Evolutionary conservation across 2,329 filamentous ascomycete genomes (phyloP), one percentile per base, ranked within the genome.

Genomic region (Paraphaeosphaeria minitans): DNA sequence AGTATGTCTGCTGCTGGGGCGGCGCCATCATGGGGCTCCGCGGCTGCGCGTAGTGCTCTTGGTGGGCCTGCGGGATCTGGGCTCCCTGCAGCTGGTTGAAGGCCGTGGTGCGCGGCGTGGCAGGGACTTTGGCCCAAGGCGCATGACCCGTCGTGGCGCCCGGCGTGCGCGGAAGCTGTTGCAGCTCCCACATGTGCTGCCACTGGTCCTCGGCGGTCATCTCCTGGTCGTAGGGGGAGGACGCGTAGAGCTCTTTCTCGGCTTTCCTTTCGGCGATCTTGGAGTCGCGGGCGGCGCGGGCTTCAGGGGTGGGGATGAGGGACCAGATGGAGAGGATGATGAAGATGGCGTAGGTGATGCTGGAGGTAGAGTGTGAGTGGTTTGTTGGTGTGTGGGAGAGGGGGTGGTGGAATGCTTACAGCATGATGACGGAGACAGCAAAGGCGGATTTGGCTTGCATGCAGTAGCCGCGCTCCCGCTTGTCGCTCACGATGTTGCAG

Each of bases 381-480:
- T 29, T 21, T 42, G 19, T 13, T 55, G n/a, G 35, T 10, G 16
- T 22, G 29, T 37, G 49, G n/a, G 29, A n/a, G 13, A 29, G n/a
- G 7, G n/a, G 22, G 19, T 21, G 41, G 16, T 19, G 45, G 58
- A 21, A 49, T 16, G 84, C 87, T 79, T 82, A 91, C 88, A 91
- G 79, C 85, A 92, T 87, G 64, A 88, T 80, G 14, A 88, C 76
- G 0, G 87, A 87, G 21, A 86, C 81, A 14, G 84, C 89, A 66
- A 92, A 89, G 14, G 83, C 81, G 53, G 82, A 85, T 73, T 92
- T 89, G 7, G 90, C 89, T 73, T 90, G 83, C 69, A 82, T 77
- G 75, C 91, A 94, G 67, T 85, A 86, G 8, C 75, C 70, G 55
- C 82, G 77, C 49, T 84, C 80, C 29, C 84, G 83, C 51, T 82